These are phyloP conservation scores for Dillenia suffruticosa DNA, from an alignment of 164 flowering plant genomes.

Conservation along the genomic window DNA sequence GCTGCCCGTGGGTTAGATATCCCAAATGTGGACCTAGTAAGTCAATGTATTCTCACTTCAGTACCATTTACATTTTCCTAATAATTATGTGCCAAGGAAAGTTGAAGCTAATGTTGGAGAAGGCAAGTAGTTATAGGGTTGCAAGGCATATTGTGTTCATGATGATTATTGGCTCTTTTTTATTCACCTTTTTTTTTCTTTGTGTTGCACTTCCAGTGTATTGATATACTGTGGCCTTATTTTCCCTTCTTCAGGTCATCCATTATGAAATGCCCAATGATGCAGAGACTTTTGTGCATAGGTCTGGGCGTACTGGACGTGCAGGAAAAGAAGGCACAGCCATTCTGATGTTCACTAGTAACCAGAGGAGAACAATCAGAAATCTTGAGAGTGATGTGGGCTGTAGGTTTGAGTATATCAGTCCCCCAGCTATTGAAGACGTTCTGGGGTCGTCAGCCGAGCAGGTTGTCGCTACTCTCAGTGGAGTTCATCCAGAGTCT, in stretches of 20 bases:
- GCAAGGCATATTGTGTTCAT: too few species aligned
- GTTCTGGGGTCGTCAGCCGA: conserved; percentile 83
- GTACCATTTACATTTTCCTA: background rate
- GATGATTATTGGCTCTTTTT: too few species aligned
- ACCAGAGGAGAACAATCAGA: conserved; percentile 78
- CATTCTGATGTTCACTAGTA: conserved; percentile 74
- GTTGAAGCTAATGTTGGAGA: background rate
- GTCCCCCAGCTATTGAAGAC: conserved; percentile 74
- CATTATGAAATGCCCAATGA: conserved; percentile 98
- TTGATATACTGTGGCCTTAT: background rate
- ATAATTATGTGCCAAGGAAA: background rate
- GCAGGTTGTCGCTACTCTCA: conserved; percentile 87
- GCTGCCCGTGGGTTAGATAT: conserved; percentile 99
- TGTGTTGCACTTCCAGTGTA: conserved; percentile 1
- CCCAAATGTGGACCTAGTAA: conserved; percentile 94
- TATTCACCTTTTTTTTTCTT: background rate
- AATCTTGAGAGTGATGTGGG: conserved; percentile 94
- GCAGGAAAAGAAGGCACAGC: conserved; percentile 96
- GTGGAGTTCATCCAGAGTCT: conserved; percentile 89
- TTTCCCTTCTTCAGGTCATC: conserved; percentile 55
- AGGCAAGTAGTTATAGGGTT: too few species aligned
- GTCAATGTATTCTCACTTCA: conserved; percentile 10
- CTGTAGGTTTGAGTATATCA: conserved; percentile 78
- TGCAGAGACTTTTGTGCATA: conserved; percentile 98
- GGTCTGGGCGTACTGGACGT: conserved; percentile 99